Conservation (phyloP, 176 grass and related monocot species). For the Chrysopogon serrulatus region DNA sequence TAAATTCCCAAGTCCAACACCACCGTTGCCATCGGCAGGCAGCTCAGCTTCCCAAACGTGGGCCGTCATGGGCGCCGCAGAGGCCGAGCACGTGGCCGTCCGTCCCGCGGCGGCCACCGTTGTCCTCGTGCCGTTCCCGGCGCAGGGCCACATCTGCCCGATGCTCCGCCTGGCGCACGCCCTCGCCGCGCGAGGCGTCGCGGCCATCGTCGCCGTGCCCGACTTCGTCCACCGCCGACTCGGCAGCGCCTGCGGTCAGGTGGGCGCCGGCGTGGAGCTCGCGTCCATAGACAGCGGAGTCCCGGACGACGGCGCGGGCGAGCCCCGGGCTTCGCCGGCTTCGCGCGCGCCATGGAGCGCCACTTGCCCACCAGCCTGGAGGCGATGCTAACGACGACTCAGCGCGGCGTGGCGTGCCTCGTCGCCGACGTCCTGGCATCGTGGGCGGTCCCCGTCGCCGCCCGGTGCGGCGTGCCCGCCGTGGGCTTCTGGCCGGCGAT, state of each 20-base stretch:
- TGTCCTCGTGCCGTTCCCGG: conserved; percentile 58
- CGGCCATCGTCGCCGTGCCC: conserved; percentile 38
- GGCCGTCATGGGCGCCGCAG: conserved; percentile 5
- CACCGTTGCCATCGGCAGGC: neutral
- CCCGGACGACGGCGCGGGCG: neutral
- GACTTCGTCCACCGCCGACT: conserved; percentile 55
- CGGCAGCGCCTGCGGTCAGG: neutral
- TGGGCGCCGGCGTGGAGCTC: neutral
- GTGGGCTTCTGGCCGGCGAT: conserved; percentile 69
- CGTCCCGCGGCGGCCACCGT: neutral
- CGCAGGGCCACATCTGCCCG: conserved; percentile 64
- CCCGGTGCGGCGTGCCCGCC: conserved; percentile 33
- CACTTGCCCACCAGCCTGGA: conserved; percentile 38
- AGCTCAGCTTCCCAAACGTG: neutral
- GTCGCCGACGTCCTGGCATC: conserved; percentile 55
- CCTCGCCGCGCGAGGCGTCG: conserved; percentile 37
- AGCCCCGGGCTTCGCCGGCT: conserved; percentile 30
- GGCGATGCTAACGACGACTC: conserved; percentile 17
- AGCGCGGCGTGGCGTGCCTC: conserved; percentile 19
- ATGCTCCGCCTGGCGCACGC: conserved; percentile 52
- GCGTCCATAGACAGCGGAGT: neutral
- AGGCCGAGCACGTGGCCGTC: neutral
- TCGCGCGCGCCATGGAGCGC: conserved; percentile 48
- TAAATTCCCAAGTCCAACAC: neutral
- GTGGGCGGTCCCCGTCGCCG: conserved; percentile 57